Conservation (phyloP, 768 basidiomycete species). For the Solioccasus polychromus region DNA sequence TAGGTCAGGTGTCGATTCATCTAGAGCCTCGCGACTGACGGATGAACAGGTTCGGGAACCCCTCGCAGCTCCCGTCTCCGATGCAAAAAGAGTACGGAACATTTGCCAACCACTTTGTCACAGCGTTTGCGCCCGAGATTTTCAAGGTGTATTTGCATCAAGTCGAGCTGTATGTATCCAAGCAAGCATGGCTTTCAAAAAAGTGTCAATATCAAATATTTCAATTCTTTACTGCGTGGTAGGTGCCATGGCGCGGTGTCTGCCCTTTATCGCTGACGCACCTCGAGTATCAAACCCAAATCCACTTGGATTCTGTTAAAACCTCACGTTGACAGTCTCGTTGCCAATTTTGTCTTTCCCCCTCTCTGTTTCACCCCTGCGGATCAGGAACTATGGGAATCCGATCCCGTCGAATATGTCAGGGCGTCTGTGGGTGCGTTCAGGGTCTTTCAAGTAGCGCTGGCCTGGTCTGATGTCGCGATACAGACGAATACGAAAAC, state of each 20-base stretch:
- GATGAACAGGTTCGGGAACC: slow-evolving; percentile 69
- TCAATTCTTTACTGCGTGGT: slow-evolving; percentile 88
- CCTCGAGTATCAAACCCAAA: slow-evolving; percentile 80
- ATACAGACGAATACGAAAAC: slow-evolving; percentile 78
- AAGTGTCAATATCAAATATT: slow-evolving; percentile 85
- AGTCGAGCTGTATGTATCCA: slow-evolving; percentile 65
- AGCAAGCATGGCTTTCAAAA: slow-evolving; percentile 75
- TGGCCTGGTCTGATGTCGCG: neutral
- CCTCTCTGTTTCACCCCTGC: slow-evolving; percentile 75
- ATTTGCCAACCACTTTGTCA: slow-evolving; percentile 78
- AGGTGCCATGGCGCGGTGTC: slow-evolving; percentile 16
- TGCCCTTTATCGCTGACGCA: slow-evolving; percentile 10
- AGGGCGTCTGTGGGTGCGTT: slow-evolving; percentile 67
- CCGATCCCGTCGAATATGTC: slow-evolving; percentile 83
- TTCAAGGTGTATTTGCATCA: slow-evolving; percentile 72
- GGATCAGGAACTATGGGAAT: slow-evolving; percentile 68
- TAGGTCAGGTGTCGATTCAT: slow-evolving; percentile 37
- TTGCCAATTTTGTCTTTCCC: slow-evolving; percentile 84
- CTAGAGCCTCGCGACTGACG: slow-evolving; percentile 4
- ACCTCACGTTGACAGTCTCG: slow-evolving; percentile 74
- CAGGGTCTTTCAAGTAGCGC: neutral
- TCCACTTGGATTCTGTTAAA: slow-evolving; percentile 88
- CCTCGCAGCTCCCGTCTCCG: slow-evolving; percentile 76
- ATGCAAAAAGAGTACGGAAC: slow-evolving; percentile 64
- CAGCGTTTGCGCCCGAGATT: slow-evolving; percentile 82